phyloP scores from a whole-genome alignment of 108 stramenopile species.

The Cylindrotheca closterium region DNA sequence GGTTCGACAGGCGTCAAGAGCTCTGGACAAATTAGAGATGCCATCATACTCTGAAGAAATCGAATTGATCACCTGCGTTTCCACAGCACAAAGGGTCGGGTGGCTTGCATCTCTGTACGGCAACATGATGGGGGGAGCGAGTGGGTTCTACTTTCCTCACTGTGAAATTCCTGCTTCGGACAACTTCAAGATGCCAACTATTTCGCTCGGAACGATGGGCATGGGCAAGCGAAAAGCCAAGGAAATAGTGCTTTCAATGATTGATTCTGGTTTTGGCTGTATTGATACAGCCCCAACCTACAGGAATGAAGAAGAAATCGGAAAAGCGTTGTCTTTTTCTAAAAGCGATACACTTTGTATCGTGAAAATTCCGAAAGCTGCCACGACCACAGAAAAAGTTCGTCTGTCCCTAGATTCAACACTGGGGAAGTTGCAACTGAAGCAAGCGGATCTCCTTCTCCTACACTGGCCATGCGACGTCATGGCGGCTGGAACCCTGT shows the following conservation, averaged over 20 bases:
- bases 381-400: constrained; percentile 50
- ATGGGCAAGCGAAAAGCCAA: constrained; percentile 40
- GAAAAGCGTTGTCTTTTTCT: constrained; percentile 29
- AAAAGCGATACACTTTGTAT: constrained; percentile 34
- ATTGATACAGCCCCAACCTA: constrained; percentile 87
- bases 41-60: constrained; percentile 62
- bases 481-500: constrained; percentile 41
- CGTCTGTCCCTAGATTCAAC: constrained; percentile 46
- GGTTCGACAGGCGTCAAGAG: constrained; percentile 46
- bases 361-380: constrained; percentile 81
- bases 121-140: too few species aligned
- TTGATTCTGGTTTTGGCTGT: constrained; percentile 40
- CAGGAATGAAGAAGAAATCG: constrained; percentile 72
- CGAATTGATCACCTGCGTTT: constrained; percentile 41
- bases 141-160: too few species aligned
- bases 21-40: constrained; percentile 35
- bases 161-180: neutral
- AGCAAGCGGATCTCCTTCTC: constrained; percentile 57
- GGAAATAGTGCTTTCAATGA: constrained; percentile 35
- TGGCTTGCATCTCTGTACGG: constrained; percentile 22
- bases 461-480: constrained; percentile 85
- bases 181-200: constrained; percentile 34
- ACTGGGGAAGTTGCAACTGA: constrained; percentile 34
- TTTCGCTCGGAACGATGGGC: constrained; percentile 70
- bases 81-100: constrained; percentile 17